Conservation (phyloP, 2,329 filamentous ascomycete genomes). For the Fulvia fulva region DNA sequence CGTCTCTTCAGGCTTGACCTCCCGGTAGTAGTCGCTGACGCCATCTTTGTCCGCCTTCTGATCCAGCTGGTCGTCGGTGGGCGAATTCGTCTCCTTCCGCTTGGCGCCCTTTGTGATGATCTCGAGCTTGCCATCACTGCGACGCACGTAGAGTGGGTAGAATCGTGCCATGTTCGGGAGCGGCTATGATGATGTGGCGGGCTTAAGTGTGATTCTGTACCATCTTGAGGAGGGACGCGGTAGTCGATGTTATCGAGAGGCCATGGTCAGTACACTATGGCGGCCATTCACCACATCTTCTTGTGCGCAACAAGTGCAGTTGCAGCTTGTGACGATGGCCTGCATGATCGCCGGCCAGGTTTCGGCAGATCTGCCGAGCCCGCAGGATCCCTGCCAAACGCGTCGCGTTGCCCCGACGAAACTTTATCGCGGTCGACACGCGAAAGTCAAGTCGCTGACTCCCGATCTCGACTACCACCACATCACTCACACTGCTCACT, state of each 20-base stretch:
- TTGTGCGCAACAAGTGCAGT: neutral
- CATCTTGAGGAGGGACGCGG: too few species aligned
- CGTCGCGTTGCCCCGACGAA: neutral
- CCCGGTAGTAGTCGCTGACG: conserved; percentile 52
- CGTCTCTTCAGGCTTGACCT: conserved; percentile 47
- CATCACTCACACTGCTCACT: neutral
- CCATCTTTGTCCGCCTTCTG: conserved; percentile 51
- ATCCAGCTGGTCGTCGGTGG: conserved; percentile 50
- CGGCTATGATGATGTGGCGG: neutral
- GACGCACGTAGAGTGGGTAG: conserved; percentile 45
- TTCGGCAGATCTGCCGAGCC: conserved; percentile 2
- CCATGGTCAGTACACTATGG: too few species aligned
- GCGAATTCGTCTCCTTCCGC: conserved; percentile 50
- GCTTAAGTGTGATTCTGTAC: too few species aligned
- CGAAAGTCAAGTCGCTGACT: neutral
- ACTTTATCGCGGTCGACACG: neutral
- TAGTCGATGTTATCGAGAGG: too few species aligned
- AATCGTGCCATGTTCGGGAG: conserved; percentile 40
- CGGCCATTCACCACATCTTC: too few species aligned
- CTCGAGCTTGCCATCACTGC: conserved; percentile 49
- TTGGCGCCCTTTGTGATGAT: conserved; percentile 47
- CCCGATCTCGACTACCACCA: too few species aligned
- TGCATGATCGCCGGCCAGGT: conserved; percentile 1
- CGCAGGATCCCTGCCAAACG: neutral
- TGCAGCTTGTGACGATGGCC: neutral